Evolutionary conservation across 139 green algal species (phyloP).

Genomic region (Diplosphaera chodatii): DNA sequence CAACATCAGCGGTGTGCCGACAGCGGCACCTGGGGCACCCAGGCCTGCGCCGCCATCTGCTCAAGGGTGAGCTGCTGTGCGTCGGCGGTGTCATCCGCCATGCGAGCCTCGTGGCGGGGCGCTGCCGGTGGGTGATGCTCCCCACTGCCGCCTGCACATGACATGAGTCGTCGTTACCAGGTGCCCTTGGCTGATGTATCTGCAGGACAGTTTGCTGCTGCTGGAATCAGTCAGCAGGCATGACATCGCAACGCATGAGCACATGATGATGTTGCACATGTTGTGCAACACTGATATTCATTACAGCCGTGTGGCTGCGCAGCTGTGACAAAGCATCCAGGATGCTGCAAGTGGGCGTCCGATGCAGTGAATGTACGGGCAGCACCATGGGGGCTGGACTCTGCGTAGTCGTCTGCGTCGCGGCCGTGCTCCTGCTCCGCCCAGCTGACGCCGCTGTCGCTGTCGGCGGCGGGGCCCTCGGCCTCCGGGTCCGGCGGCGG

Average conservation of each 20-base stretch:
- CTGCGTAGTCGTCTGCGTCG: background rate
- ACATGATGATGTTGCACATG: too few species aligned
- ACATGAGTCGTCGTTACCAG: too few species aligned
- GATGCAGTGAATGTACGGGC: too few species aligned
- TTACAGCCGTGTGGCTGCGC: background rate
- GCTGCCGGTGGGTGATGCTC: constrained; percentile 1
- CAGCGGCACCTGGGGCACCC: background rate
- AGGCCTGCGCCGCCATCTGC: background rate
- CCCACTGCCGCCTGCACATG: background rate
- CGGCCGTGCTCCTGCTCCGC: too few species aligned
- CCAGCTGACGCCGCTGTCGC: background rate
- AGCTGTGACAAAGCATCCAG: too few species aligned
- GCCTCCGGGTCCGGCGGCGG: background rate
- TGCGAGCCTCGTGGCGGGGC: background rate
- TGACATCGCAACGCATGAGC: too few species aligned
- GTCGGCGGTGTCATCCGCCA: background rate
- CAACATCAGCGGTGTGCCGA: background rate
- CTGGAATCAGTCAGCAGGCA: background rate
- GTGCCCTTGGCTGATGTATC: background rate
- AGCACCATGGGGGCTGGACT: too few species aligned
- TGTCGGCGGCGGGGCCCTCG: background rate
- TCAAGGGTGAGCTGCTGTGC: background rate
- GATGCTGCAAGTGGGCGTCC: too few species aligned
- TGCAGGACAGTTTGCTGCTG: background rate
- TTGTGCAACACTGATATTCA: too few species aligned